These are phyloP conservation scores for Puccinia hordei DNA, from an alignment of 1,284 basidiomycete genomes.

Conservation along the genomic window DNA sequence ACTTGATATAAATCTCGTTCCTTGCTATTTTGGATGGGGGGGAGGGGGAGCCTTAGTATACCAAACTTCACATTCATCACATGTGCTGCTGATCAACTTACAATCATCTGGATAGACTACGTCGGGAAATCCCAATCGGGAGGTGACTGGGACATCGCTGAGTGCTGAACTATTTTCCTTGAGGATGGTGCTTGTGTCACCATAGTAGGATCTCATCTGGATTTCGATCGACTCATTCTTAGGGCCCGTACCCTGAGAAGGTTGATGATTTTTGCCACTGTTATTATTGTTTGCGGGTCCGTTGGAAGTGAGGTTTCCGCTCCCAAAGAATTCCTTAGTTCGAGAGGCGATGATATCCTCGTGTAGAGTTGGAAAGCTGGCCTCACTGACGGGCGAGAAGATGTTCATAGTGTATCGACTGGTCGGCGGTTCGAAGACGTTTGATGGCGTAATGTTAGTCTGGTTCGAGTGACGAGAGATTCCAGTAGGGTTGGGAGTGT, in stretches of 20 bases:
- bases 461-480: constrained; percentile 66
- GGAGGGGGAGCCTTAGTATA: background rate
- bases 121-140: constrained; percentile 92
- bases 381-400: constrained; percentile 77
- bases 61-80: background rate
- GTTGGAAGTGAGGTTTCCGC: constrained; percentile 45
- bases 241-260: constrained; percentile 61
- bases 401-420: constrained; percentile 83
- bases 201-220: constrained; percentile 66
- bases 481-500: constrained; percentile 57
- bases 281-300: constrained; percentile 11
- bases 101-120: constrained; percentile 90
- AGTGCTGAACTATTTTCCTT: constrained; percentile 85
- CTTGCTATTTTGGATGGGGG: constrained; percentile 22
- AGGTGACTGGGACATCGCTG: constrained; percentile 76
- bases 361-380: constrained; percentile 86
- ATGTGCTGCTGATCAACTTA: constrained; percentile 68
- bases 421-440: constrained; percentile 34
- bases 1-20: constrained; percentile 51
- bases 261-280: constrained; percentile 60
- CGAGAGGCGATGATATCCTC: constrained; percentile 87
- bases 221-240: constrained; percentile 59
- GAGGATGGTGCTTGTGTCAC: constrained; percentile 73
- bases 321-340: constrained; percentile 76
- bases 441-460: constrained; percentile 1